Percentiles rank a stretch among this genome's conserved stretches.
Evolutionary conservation across 805 yeast species (phyloP).

Genomic region (Sungouiozyma ichnusensis): DNA sequence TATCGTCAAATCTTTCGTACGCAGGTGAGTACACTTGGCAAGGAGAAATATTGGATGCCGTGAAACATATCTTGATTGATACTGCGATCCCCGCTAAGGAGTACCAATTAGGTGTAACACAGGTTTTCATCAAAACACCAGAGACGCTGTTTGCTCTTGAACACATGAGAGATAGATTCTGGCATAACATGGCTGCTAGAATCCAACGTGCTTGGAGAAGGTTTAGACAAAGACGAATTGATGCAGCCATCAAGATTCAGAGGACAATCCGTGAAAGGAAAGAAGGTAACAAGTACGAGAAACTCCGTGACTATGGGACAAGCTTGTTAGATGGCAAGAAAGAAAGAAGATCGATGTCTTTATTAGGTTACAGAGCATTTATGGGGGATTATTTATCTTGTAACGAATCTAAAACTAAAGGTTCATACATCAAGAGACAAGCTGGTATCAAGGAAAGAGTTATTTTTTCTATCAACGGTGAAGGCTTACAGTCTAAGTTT

Average conservation of each 20-base stretch:
- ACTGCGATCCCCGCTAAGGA: conserved; percentile 68
- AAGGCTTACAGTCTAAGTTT: conserved; percentile 71
- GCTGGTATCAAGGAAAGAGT: conserved; percentile 61
- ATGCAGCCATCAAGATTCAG: conserved; percentile 76
- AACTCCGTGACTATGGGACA: conserved; percentile 78
- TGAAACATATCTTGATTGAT: conserved; percentile 41
- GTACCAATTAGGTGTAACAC: conserved; percentile 84
- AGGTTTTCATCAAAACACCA: conserved; percentile 92
- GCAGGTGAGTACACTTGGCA: conserved; percentile 71
- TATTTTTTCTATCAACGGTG: conserved; percentile 75
- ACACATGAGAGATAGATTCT: conserved; percentile 90
- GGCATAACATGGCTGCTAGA: conserved; percentile 97
- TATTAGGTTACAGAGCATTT: conserved; percentile 78
- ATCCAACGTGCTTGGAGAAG: conserved; percentile 96
- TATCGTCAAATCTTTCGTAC: conserved; percentile 84
- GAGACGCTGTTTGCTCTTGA: conserved; percentile 93
- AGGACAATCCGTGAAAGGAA: conserved; percentile 70
- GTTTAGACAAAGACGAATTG: conserved; percentile 67
- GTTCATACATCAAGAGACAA: conserved; percentile 61
- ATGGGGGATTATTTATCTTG: conserved; percentile 92
- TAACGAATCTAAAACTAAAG: conserved; percentile 65
- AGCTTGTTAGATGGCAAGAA: conserved; percentile 60
- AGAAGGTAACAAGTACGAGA: conserved; percentile 74
- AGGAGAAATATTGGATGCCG: conserved; percentile 49
- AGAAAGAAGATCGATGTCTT: conserved; percentile 80